A percentile compares a stretch with the other conserved stretches of the same genome.
Conservation (phyloP, 2,329 filamentous ascomycete genomes). For the Xylariomycetidae sp. region DNA sequence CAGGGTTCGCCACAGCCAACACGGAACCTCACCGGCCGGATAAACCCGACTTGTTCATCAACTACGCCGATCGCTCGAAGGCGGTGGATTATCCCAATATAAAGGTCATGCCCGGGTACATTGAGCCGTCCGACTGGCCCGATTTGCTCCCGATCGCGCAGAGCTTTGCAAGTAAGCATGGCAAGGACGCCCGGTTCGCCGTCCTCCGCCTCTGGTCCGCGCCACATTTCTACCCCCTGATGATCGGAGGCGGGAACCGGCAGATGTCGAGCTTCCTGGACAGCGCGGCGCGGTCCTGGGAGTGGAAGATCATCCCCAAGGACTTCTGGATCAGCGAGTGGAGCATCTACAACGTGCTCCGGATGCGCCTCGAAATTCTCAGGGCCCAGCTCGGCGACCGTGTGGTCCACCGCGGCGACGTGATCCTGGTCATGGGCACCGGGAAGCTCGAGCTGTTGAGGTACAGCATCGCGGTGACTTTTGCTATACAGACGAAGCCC, state of each 20-base stretch:
- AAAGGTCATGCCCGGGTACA: constrained; percentile 27
- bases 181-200: constrained; percentile 30
- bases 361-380: constrained; percentile 25
- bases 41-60: constrained; percentile 38
- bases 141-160: constrained; percentile 27
- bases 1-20: constrained; percentile 33
- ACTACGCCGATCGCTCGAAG: constrained; percentile 27
- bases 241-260: constrained; percentile 34
- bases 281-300: constrained; percentile 36
- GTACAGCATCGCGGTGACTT: constrained; percentile 35
- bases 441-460: constrained; percentile 35
- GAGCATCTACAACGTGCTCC: constrained; percentile 36
- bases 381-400: constrained; percentile 29
- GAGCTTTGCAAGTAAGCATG: constrained; percentile 21
- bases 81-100: constrained; percentile 18
- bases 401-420: constrained; percentile 36
- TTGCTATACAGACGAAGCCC: constrained; percentile 41
- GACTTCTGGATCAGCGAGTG: constrained; percentile 24
- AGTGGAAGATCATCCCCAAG: constrained; percentile 38
- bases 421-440: constrained; percentile 41
- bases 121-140: constrained; percentile 22
- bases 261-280: constrained; percentile 34
- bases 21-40: constrained; percentile 30
- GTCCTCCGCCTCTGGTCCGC: constrained; percentile 42
- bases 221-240: constrained; percentile 45